These are phyloP conservation scores for Termitomyces sp. DNA, from an alignment of 768 basidiomycete genomes.

Conservation along the genomic window DNA sequence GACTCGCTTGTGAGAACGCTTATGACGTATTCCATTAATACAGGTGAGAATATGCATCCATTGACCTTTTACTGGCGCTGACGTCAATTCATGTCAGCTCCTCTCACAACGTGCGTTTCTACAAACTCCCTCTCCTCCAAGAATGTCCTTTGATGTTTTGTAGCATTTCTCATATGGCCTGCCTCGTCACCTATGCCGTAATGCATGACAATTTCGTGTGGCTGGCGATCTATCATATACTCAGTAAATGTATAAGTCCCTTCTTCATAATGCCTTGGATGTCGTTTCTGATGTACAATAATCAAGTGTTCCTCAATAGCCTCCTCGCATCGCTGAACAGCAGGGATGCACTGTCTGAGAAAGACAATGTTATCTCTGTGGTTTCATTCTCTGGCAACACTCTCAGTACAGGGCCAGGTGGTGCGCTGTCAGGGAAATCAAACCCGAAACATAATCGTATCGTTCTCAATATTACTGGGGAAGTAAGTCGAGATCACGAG, in stretches of 20 bases:
- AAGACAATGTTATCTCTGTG: background rate
- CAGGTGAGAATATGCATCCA: background rate
- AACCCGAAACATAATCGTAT: background rate
- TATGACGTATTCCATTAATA: background rate
- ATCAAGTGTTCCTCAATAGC: slow-evolving; percentile 16
- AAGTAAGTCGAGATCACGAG: background rate
- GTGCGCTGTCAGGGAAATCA: background rate
- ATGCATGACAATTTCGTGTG: background rate
- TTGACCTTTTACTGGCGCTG: background rate
- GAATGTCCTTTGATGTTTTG: background rate
- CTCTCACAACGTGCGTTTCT: background rate
- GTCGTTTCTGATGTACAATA: background rate
- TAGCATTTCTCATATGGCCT: background rate
- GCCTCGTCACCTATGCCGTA: background rate
- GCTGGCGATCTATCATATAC: background rate
- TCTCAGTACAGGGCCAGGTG: background rate
- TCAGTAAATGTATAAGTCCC: slow-evolving; percentile 10
- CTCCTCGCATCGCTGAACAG: slow-evolving; percentile 16
- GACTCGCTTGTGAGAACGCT: background rate
- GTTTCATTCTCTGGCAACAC: background rate
- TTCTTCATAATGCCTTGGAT: background rate
- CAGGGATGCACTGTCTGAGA: slow-evolving; percentile 7
- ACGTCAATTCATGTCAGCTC: background rate
- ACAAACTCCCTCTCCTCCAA: background rate
- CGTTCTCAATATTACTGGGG: background rate